These are phyloP conservation scores for Boletus sensibilis DNA, from an alignment of 768 basidiomycete genomes.

Conservation along the genomic window DNA sequence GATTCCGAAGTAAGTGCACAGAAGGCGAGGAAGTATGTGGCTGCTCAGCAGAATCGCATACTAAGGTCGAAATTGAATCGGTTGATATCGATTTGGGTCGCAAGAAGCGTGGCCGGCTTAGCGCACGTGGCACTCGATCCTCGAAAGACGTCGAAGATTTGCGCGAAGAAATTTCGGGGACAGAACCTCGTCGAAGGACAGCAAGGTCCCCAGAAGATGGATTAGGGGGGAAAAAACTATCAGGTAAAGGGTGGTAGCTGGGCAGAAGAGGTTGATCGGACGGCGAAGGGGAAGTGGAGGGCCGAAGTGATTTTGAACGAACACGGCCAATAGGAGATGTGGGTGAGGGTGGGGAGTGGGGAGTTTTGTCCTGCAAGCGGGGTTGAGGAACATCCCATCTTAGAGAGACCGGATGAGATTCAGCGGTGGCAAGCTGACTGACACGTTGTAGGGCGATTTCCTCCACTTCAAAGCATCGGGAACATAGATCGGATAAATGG, in stretches of 20 bases:
- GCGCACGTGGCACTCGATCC: slow-evolving; percentile 21
- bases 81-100: slow-evolving; percentile 55
- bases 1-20: slow-evolving; percentile 1
- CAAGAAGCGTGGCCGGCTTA: slow-evolving; percentile 25
- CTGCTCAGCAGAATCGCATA: slow-evolving; percentile 11
- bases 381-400: slow-evolving; percentile 19
- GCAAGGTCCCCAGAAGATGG: slow-evolving; percentile 7
- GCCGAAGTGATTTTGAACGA: slow-evolving; percentile 35
- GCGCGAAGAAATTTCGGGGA: slow-evolving; percentile 22
- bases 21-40: slow-evolving; percentile 6
- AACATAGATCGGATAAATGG: slow-evolving; percentile 54
- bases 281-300: slow-evolving; percentile 50
- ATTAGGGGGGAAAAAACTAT: background rate
- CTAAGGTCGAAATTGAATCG: slow-evolving; percentile 48
- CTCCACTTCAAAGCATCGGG: slow-evolving; percentile 67
- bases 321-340: slow-evolving; percentile 16
- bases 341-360: slow-evolving; percentile 21
- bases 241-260: slow-evolving; percentile 1
- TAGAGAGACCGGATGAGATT: slow-evolving; percentile 10
- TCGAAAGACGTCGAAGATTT: slow-evolving; percentile 13
- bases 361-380: background rate
- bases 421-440: slow-evolving; percentile 48
- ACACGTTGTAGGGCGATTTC: slow-evolving; percentile 66
- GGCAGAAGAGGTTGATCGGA: slow-evolving; percentile 21
- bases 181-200: slow-evolving; percentile 27